A percentile compares a stretch with the other conserved stretches of the same genome.
These are phyloP conservation scores for Eimeria sp. DNA, from an alignment of 169 alveolate genomes.

Conservation along the genomic window DNA sequence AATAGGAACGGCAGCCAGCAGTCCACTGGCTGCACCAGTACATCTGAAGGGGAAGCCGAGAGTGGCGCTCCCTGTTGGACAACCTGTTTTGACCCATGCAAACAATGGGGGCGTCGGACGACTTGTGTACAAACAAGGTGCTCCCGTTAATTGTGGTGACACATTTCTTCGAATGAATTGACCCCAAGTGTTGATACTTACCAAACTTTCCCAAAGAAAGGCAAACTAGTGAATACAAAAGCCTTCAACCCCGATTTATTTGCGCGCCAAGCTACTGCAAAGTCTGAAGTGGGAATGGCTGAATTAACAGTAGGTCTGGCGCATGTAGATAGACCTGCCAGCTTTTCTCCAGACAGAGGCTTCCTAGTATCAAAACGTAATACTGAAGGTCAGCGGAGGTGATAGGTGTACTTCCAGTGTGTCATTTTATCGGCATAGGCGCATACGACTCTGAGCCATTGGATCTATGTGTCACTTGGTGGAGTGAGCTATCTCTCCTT, in stretches of 20 bases:
- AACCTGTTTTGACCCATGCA: slow-evolving; percentile 7
- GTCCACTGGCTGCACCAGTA: slow-evolving; percentile 13
- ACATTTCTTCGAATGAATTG: not conserved
- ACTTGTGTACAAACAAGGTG: not conserved
- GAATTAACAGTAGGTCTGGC: not conserved
- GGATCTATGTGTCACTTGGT: not conserved
- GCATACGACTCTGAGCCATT: not conserved
- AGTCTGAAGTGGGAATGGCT: not conserved
- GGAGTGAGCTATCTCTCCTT: not conserved
- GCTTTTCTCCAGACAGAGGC: not conserved
- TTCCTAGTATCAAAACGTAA: not conserved
- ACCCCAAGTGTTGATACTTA: not conserved
- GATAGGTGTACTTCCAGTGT: not conserved
- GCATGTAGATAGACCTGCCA: not conserved
- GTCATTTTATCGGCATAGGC: not conserved
- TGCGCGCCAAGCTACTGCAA: not conserved
- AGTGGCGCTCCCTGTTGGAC: not conserved
- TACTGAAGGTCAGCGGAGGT: not conserved
- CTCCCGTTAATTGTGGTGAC: not conserved
- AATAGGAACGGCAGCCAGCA: not conserved
- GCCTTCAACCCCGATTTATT: not conserved
- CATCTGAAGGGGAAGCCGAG: not conserved
- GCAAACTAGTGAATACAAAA: not conserved
- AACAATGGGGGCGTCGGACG: slow-evolving; percentile 23
- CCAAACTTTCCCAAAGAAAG: not conserved